phyloP scores from a whole-genome alignment of 768 basidiomycete species.

The Suillus americanus region DNA sequence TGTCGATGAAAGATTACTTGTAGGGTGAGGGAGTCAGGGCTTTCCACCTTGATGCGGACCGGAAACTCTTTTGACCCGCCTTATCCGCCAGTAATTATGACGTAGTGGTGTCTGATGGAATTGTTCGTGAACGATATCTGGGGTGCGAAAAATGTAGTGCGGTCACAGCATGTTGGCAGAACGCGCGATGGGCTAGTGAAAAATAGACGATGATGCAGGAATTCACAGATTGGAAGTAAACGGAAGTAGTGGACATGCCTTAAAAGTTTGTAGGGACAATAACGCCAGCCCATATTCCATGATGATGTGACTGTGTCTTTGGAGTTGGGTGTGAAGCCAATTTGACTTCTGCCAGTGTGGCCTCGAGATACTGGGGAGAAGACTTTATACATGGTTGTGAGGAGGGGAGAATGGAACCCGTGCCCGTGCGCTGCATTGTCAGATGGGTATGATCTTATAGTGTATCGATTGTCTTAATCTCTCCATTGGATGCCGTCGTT shows the following conservation, averaged over 20 bases:
- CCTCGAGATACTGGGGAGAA: slow-evolving; percentile 65
- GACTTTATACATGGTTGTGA: not conserved
- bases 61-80: slow-evolving; percentile 63
- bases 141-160: not conserved
- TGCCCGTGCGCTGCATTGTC: too few relatives aligned
- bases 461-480: too few relatives aligned
- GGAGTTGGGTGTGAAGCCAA: slow-evolving; percentile 69
- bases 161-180: not conserved
- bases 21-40: slow-evolving; percentile 17
- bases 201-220: not conserved
- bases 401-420: not conserved
- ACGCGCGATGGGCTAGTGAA: slow-evolving; percentile 9
- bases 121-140: slow-evolving; percentile 50
- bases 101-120: slow-evolving; percentile 62
- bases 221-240: slow-evolving; percentile 54
- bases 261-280: slow-evolving; percentile 21
- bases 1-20: not conserved
- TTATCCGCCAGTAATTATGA: slow-evolving; percentile 62
- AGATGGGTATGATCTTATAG: too few relatives aligned
- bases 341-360: slow-evolving; percentile 68
- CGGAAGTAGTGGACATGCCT: slow-evolving; percentile 71
- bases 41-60: slow-evolving; percentile 30
- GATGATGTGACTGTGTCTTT: slow-evolving; percentile 43
- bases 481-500: not conserved
- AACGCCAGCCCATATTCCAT: too few relatives aligned